phyloP scores from a whole-genome alignment of 2,329 filamentous ascomycete genomes.

The Penicillium oxalicum region DNA sequence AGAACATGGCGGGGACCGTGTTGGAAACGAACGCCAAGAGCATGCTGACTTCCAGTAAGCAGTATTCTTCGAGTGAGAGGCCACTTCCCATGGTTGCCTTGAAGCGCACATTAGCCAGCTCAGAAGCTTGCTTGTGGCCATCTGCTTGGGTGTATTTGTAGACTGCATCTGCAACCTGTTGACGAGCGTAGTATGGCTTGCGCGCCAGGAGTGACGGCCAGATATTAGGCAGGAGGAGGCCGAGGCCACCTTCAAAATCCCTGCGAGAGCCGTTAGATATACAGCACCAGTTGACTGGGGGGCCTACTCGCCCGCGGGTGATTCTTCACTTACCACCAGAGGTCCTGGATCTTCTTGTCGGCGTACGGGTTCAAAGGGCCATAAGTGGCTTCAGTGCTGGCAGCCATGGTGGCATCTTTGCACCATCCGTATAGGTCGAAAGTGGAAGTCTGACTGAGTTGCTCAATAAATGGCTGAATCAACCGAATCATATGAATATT shows the following conservation, averaged over 20 bases:
- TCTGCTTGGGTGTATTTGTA: slow-evolving; percentile 36
- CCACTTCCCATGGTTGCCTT: slow-evolving; percentile 12
- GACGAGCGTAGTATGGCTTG: slow-evolving; percentile 34
- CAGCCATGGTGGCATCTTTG: slow-evolving; percentile 20
- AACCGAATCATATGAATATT: slow-evolving; percentile 20
- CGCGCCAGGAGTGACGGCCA: slow-evolving; percentile 34
- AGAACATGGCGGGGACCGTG: slow-evolving; percentile 42
- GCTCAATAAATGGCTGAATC: slow-evolving; percentile 13
- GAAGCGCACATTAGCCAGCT: slow-evolving; percentile 17
- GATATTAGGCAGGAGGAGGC: slow-evolving; percentile 26
- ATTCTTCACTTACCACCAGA: slow-evolving; percentile 17
- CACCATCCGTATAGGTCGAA: slow-evolving; percentile 27
- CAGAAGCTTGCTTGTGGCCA: slow-evolving; percentile 33
- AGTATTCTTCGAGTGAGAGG: slow-evolving; percentile 18
- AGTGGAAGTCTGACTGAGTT: slow-evolving; percentile 5
- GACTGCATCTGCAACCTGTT: slow-evolving; percentile 33
- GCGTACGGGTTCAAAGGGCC: slow-evolving; percentile 27
- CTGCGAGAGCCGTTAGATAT: slow-evolving; percentile 9
- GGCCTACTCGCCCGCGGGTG: too few species aligned
- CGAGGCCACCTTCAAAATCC: slow-evolving; percentile 37
- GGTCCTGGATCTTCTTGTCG: slow-evolving; percentile 12
- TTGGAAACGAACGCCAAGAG: slow-evolving; percentile 38
- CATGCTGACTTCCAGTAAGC: slow-evolving; percentile 23
- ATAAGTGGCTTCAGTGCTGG: slow-evolving; percentile 25
- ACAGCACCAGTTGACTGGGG: too few species aligned